Base-by-base conservation (phyloP, 2,329 filamentous ascomycete genomes). In the Trichoderma atrobrunneum region DNA sequence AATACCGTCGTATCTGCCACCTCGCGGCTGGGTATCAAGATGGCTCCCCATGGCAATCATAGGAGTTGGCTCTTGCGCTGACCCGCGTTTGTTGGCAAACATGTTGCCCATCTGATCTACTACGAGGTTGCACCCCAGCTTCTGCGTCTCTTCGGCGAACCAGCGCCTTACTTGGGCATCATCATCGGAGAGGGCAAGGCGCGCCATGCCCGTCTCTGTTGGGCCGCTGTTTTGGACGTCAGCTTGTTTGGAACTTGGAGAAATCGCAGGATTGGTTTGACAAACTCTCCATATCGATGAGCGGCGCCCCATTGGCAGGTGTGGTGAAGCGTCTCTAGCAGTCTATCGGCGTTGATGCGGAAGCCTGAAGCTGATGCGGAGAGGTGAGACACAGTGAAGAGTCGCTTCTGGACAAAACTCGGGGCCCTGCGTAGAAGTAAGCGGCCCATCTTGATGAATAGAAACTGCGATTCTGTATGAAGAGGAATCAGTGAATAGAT, bases 91-190 rank as follows among this genome's bases (percentile, higher is more conserved):
- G 5, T 92, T 85, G 1, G 93, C 92, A 78, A 96, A 96, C 67
- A 78, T 92, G 76, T 96, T 96, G 24, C 93, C 93, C 90, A 96
- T 94, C 67, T 88, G 84, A 79, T 97, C 93, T 3, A 94, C 81
- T 0, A 87, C 91, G 18, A 93, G 85, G 4, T 85, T 84, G 81
- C 93, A 95, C 21, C 90, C 91, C 0, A 95, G 82, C 0, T 83
- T 84, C 77, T 88, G 81, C 1, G 89, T 89, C 1, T 90, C 91
- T 54, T 89, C 81, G 2, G 90, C 87, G 74, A 96, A 94, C 93
- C 93, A 96, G 79, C 92, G 88, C 59, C 93, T 88, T n/a, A 87
- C 92, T 76, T 88, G 82, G 78, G 91, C 93, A 79, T 96, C 93
- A 12, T 89, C 84, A 77, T 95, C 89, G 3, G 91, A 90, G n/a